Percentiles rank a stretch among this genome's conserved stretches.
phyloP scores from a whole-genome alignment of 192 early-diverging fungal species.

The Coemansia sp. region DNA sequence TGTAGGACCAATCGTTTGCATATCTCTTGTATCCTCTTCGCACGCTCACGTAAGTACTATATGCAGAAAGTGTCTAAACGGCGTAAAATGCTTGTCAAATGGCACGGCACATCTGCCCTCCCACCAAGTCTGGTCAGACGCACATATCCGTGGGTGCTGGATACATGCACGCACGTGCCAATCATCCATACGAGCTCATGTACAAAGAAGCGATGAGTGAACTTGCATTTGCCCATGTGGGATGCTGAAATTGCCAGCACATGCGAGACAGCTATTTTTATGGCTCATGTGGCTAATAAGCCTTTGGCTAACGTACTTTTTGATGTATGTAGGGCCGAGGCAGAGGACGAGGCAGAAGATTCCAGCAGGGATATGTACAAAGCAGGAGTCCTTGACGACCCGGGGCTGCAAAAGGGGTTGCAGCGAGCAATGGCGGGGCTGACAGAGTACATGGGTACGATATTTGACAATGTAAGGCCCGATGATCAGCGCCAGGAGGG shows the following conservation, averaged over 20 bases:
- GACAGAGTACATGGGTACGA: slow-evolving; percentile 81
- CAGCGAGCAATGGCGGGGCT: slow-evolving; percentile 76
- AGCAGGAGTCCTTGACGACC: slow-evolving; percentile 68
- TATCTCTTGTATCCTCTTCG: slow-evolving; percentile 35
- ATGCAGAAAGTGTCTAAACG: neutral
- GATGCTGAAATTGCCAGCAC: too few relatives aligned
- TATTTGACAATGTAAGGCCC: slow-evolving; percentile 76
- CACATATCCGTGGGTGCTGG: too few relatives aligned
- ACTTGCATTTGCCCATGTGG: too few relatives aligned
- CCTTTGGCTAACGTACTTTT: too few relatives aligned
- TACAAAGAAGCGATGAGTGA: too few relatives aligned
- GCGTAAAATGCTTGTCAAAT: neutral
- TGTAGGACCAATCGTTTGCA: slow-evolving; percentile 47
- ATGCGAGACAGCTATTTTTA: too few relatives aligned
- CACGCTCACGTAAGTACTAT: slow-evolving; percentile 36
- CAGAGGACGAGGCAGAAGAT: slow-evolving; percentile 18
- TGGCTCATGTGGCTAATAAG: too few relatives aligned
- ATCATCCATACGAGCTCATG: too few relatives aligned
- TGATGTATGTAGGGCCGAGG: neutral
- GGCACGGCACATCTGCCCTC: too few relatives aligned
- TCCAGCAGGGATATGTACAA: neutral
- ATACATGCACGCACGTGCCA: too few relatives aligned
- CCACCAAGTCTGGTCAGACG: too few relatives aligned
- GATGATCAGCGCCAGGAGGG: slow-evolving; percentile 85
- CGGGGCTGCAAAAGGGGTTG: slow-evolving; percentile 76